Base-by-base conservation (phyloP, 2,329 filamentous ascomycete genomes). In the Cladosporium sp. region DNA sequence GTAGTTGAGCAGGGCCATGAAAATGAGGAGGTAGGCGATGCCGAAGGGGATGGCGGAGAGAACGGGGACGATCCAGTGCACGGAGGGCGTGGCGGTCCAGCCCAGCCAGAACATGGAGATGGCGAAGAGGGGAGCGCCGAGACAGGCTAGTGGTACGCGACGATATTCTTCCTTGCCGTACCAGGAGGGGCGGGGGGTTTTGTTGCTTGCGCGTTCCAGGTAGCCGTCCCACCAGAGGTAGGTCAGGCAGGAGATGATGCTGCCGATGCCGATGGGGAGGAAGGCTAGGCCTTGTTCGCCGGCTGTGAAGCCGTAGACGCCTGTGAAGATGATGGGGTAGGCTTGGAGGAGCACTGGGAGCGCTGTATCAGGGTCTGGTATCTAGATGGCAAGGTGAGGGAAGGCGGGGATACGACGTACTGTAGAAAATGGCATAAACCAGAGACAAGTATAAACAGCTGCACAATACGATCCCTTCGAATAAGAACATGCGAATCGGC, bases 381-480 rank as follows among this genome's bases (percentile, higher is more conserved):
- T 20, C 4, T 19, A 9, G 4, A 17, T n/a, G 15, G 8, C 3
- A 4, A 36, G 20, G 13, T 13, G 13, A 29, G 12, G 17, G 13
- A 18, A 15, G 44, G 24, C 12, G 13, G 56, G 34, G 36, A 18
- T n/a, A n/a, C n/a, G n/a, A 57, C 60, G 50, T 44, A 61, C 61
- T 87, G 73, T 82, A 84, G 55, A 84, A 80, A 53, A 84, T 77
- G 3, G 74, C 78, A 62, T 89, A 91, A 7, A 69, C 72, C 43
- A 75, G 71, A 29, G 83, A 77, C 22, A 91, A 73, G 29, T 87
- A 82, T 9, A 90, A 73, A 66, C 89, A 91, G 1, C 79, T 81
- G 43, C 82, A 84, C 19, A 83, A 74, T 7, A 92, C 86, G 43
- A 92, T 86, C 43, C 85, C 83, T 63, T 93, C 88, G 38, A 78